Conservation (phyloP, 371 early-diverging fungal species). For the Mucor circinelloides region DNA sequence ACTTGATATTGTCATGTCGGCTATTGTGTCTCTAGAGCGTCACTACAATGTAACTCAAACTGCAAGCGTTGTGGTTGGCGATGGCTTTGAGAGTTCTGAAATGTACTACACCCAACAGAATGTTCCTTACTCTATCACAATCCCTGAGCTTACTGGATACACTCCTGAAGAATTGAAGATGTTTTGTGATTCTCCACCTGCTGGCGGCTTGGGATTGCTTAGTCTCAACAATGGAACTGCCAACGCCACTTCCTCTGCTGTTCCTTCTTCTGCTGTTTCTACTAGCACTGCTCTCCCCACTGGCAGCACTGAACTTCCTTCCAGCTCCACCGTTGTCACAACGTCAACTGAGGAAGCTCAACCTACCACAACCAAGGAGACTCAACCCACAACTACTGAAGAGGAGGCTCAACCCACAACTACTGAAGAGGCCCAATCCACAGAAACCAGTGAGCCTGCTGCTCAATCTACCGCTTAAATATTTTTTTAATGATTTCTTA, state of each 20-base stretch:
- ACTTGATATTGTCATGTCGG: neutral
- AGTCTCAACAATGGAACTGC: neutral
- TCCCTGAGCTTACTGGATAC: conserved; percentile 10
- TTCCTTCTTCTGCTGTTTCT: neutral
- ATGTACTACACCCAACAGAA: conserved; percentile 34
- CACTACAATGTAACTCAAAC: conserved; percentile 24
- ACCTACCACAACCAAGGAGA: neutral
- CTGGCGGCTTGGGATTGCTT: no score
- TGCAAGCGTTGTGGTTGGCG: conserved; percentile 26
- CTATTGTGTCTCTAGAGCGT: neutral
- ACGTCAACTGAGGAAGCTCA: neutral
- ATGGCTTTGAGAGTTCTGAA: conserved; percentile 23
- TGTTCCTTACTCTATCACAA: conserved; percentile 20
- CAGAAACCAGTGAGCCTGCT: neutral
- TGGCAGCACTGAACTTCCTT: conserved; percentile 10
- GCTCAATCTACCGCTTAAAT: neutral
- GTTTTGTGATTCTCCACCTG: neutral
- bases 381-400: neutral
- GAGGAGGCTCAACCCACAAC: neutral
- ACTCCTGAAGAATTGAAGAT: neutral
- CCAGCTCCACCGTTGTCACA: neutral
- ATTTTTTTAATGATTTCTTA: neutral
- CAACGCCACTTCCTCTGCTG: neutral
- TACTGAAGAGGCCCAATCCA: neutral
- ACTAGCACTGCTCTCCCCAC: neutral